A percentile compares a stretch with the other conserved stretches of the same genome.
These are phyloP conservation scores for Typha latifolia DNA, from an alignment of 176 grass and related monocot species.

Conservation along the genomic window DNA sequence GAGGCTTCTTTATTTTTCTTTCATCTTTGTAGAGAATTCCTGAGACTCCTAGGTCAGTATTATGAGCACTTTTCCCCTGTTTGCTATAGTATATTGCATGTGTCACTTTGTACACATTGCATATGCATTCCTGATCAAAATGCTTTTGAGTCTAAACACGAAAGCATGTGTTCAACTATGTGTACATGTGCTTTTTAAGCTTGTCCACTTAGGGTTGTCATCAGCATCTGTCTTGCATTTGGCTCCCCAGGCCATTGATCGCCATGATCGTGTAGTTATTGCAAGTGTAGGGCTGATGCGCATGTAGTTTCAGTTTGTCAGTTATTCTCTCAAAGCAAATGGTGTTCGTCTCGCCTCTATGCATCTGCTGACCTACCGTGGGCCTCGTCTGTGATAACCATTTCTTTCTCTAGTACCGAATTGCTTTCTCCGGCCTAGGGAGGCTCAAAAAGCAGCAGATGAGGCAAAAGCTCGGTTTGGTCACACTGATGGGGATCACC, in stretches of 20 bases:
- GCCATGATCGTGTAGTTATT: constrained; percentile 40
- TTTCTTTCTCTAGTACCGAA: constrained; percentile 98
- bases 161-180: constrained; percentile 8
- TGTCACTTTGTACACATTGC: background rate
- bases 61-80: background rate
- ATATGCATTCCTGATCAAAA: background rate
- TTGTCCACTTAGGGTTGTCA: constrained; percentile 19
- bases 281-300: constrained; percentile 46
- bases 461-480: constrained; percentile 93
- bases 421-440: constrained; percentile 98
- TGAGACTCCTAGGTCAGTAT: background rate
- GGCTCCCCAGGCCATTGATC: constrained; percentile 51
- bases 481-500: constrained; percentile 85
- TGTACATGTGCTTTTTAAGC: constrained; percentile 12
- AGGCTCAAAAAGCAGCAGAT: constrained; percentile 94
- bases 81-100: background rate
- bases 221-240: constrained; percentile 66
- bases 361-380: constrained; percentile 82
- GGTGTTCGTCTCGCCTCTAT: constrained; percentile 67
- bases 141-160: background rate
- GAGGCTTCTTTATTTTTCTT: constrained; percentile 3
- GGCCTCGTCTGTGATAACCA: constrained; percentile 72
- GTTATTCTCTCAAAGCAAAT: constrained; percentile 81
- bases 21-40: background rate
- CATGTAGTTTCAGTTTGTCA: constrained; percentile 86